Evolutionary conservation across 1,139 yeast genomes (phyloP).

Genomic region (Nadsonia commutata): DNA sequence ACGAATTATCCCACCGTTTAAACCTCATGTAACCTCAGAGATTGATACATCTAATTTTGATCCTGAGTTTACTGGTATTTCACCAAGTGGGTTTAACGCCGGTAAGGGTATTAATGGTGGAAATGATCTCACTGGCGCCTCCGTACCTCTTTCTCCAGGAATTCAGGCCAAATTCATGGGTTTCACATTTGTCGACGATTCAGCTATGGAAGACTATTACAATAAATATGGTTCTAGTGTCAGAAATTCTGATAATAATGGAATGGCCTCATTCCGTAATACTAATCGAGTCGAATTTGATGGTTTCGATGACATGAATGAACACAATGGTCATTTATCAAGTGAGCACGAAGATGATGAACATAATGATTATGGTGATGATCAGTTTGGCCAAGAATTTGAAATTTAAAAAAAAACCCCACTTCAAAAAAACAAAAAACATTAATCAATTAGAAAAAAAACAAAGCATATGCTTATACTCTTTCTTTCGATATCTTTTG

Average conservation of each 20-base stretch:
- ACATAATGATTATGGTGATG: neutral
- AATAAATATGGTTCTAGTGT: conserved; percentile 10
- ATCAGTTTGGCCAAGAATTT: neutral
- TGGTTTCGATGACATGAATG: neutral
- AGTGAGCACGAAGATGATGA: neutral
- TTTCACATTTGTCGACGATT: conserved; percentile 87
- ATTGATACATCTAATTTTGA: conserved; percentile 93
- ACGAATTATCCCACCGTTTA: conserved; percentile 93
- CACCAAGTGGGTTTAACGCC: conserved; percentile 49
- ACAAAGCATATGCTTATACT: no score
- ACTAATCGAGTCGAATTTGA: neutral
- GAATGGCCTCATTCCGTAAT: neutral
- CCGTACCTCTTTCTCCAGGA: conserved; percentile 85
- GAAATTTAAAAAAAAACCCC: no score
- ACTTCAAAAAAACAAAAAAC: no score
- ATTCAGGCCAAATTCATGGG: conserved; percentile 94
- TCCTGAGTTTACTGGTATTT: conserved; percentile 89
- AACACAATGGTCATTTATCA: neutral
- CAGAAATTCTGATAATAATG: neutral
- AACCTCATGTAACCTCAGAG: conserved; percentile 82
- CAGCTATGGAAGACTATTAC: conserved; percentile 81
- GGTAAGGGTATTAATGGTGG: neutral
- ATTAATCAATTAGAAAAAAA: no score
- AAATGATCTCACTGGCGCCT: conserved; percentile 46
- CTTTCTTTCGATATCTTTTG: no score